phyloP scores from a whole-genome alignment of 208 protist genomes.

The Trypanosoma cruzi region DNA sequence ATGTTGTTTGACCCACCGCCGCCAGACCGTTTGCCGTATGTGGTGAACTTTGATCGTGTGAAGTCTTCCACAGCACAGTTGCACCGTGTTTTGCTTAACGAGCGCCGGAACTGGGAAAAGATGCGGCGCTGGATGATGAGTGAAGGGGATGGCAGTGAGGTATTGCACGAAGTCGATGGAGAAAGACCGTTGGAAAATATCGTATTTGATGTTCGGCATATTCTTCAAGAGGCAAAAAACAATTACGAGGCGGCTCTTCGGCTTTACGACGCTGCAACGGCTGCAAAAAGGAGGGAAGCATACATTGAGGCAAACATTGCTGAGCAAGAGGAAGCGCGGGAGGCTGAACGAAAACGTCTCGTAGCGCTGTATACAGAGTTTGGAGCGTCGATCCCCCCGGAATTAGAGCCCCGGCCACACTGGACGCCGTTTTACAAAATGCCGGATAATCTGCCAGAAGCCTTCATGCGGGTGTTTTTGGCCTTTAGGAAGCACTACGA shows the following conservation, averaged over 20 bases:
- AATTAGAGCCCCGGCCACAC: slow-evolving; percentile 30
- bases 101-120: slow-evolving; percentile 54
- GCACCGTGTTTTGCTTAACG: slow-evolving; percentile 64
- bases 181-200: slow-evolving; percentile 41
- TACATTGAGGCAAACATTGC: slow-evolving; percentile 38
- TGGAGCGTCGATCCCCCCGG: slow-evolving; percentile 58
- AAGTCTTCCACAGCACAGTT: slow-evolving; percentile 61
- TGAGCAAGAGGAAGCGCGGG: slow-evolving; percentile 48
- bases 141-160: slow-evolving; percentile 23
- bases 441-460: slow-evolving; percentile 34
- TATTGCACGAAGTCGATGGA: slow-evolving; percentile 68
- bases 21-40: slow-evolving; percentile 57
- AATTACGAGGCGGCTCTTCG: slow-evolving; percentile 37
- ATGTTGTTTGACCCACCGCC: slow-evolving; percentile 81
- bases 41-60: slow-evolving; percentile 71
- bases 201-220: slow-evolving; percentile 31
- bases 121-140: slow-evolving; percentile 54
- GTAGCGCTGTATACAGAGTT: slow-evolving; percentile 70
- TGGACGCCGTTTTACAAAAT: slow-evolving; percentile 32
- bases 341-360: slow-evolving; percentile 71
- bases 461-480: slow-evolving; percentile 45
- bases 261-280: slow-evolving; percentile 42
- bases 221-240: slow-evolving; percentile 33
- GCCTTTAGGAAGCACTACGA: slow-evolving; percentile 52
- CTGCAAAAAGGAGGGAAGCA: slow-evolving; percentile 36